Percentiles rank a stretch among this genome's conserved stretches.
Conservation (phyloP, 306 rosid species). For the Corylus avellana region DNA sequence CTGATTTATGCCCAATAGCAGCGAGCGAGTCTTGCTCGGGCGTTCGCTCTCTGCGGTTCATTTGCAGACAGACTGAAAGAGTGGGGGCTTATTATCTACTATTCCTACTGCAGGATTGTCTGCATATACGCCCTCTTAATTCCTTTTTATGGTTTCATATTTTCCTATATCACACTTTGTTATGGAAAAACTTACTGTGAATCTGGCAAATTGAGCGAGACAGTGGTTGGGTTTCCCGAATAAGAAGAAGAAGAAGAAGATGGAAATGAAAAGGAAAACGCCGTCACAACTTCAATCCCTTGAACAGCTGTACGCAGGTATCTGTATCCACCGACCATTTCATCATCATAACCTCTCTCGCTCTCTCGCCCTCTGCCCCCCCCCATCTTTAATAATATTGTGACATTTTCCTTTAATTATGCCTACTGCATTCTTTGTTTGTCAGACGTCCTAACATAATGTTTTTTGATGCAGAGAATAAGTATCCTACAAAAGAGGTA, state of each 20-base stretch:
- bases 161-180: background rate
- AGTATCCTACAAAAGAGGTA: conserved; percentile 38
- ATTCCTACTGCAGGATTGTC: background rate
- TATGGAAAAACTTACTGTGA: background rate
- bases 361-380: too few species aligned
- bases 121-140: background rate
- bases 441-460: background rate
- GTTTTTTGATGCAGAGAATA: conserved; percentile 56
- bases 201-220: background rate
- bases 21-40: background rate
- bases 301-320: conserved; percentile 43
- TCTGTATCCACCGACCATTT: conserved; percentile 1
- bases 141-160: background rate
- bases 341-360: background rate
- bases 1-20: background rate
- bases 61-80: background rate
- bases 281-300: conserved; percentile 41
- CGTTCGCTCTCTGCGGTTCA: background rate
- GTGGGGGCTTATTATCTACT: background rate
- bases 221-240: conserved; percentile 2
- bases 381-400: background rate
- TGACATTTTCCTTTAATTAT: background rate
- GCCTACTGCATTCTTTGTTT: too few species aligned
- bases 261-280: conserved; percentile 38
- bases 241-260: conserved; percentile 5